Evolutionary conservation across 305 asterid genomes (phyloP), one percentile per base, ranked within the genome.

Genomic region (Fraxinus baroniana): DNA sequence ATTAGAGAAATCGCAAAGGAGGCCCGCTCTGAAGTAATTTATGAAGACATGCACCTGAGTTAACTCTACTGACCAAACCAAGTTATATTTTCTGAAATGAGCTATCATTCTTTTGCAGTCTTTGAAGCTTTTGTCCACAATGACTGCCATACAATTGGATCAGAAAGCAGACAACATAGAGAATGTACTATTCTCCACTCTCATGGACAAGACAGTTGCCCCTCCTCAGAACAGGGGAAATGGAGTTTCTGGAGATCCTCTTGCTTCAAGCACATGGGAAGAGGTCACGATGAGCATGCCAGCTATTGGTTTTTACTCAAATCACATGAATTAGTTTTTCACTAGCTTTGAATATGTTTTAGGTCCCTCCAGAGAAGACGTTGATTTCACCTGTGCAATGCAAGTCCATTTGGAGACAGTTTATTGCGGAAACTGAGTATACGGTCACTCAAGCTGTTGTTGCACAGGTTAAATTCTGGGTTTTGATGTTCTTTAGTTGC

Each of bases 181-280:
- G 81, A 83, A 78, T 68, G 81, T 87, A 75, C 88, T 93, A 73
- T 72, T 84, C 17, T 85, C 89, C 68, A 49, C 86, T 7, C 91
- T 91, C 24, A 35, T 90, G 87, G 90, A 83, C 18, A 85, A 85
- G 66, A 75, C 84, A 57, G 87, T 78, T 30, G 49, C 79, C 76
- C 15, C 1, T n/a, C 62, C 81, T 46, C 73, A 32, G 79, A 64
- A 68, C 72, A 86, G 80, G 79, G 82, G 80, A 5, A 18, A 20
- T 85, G 81, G 82, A 81, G 82, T 80, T 82, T 79, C 87, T 73
- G 82, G 84, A 78, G 92, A 91, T 77, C 91, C 89, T 82, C 93
- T 93, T 76, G 96, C 91, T 77, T 90, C 93, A 82, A 88, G 92
- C 89, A 86, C 87, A 74, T 93, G 96, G 95, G 88, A 88, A 82